Conservation (phyloP, 345 rosid species). For the Ailanthus altissimus region DNA sequence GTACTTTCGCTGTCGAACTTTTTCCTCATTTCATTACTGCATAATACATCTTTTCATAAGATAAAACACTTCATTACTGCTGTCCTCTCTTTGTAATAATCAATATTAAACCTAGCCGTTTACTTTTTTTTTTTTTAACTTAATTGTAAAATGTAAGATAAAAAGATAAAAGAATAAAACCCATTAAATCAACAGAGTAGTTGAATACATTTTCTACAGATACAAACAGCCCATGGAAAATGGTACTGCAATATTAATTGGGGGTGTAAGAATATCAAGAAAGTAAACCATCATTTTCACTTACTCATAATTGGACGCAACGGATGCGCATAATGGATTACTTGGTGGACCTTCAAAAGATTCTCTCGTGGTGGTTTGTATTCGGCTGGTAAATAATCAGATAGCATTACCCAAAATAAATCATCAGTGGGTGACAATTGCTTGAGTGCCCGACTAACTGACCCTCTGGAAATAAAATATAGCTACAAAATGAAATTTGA, state of each 20-base stretch:
- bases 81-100: neutral
- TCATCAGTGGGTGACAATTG: neutral
- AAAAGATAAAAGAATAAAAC: too few species aligned
- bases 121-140: neutral
- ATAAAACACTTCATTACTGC: neutral
- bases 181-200: neutral
- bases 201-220: neutral
- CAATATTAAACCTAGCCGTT: neutral
- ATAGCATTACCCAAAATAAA: neutral
- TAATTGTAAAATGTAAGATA: too few species aligned
- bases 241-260: neutral
- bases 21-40: too few species aligned
- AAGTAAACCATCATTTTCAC: too few species aligned
- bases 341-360: neutral
- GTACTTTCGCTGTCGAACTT: too few species aligned
- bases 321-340: neutral
- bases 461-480: neutral
- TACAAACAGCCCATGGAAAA: neutral
- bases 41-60: too few species aligned
- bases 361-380: neutral
- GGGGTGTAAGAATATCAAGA: neutral
- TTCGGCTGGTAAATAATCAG: neutral
- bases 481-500: neutral
- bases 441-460: neutral
- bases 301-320: neutral